phyloP scores from a whole-genome alignment of 305 asterid species.

The Striga hermonthica region DNA sequence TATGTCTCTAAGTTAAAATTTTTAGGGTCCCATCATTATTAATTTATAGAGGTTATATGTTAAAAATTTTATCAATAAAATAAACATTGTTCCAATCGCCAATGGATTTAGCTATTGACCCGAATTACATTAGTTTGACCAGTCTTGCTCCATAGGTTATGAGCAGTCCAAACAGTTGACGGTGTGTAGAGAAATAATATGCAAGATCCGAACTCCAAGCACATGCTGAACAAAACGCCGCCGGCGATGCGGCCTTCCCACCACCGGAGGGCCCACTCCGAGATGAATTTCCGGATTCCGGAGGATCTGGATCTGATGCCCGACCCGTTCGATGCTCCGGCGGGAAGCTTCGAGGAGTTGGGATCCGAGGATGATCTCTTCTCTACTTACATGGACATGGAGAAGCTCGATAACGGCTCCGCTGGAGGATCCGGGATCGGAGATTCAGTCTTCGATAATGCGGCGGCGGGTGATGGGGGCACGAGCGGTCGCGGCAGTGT shows the following conservation, averaged over 20 bases:
- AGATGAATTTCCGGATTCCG: slow-evolving; percentile 58
- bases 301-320: slow-evolving; percentile 59
- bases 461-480: slow-evolving; percentile 22
- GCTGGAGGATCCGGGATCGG: slow-evolving; percentile 36
- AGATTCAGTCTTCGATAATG: slow-evolving; percentile 33
- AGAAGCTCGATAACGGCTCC: slow-evolving; percentile 49
- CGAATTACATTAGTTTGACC: too few relatives aligned
- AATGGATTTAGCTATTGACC: too few relatives aligned
- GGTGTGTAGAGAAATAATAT: slow-evolving; percentile 14
- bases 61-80: too few relatives aligned
- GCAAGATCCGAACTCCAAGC: slow-evolving; percentile 47
- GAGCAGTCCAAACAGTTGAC: too few relatives aligned
- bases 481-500: slow-evolving; percentile 22
- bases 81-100: too few relatives aligned
- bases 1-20: too few relatives aligned
- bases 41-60: too few relatives aligned
- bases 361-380: slow-evolving; percentile 73
- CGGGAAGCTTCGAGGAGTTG: slow-evolving; percentile 59
- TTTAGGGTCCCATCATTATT: too few relatives aligned
- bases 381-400: slow-evolving; percentile 65
- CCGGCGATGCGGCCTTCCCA: slow-evolving; percentile 55
- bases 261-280: slow-evolving; percentile 77
- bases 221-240: slow-evolving; percentile 28
- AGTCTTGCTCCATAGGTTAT: too few relatives aligned
- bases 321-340: slow-evolving; percentile 47